Conservation (phyloP, 2,329 filamentous ascomycete species). For the Fusarium annulatum region DNA sequence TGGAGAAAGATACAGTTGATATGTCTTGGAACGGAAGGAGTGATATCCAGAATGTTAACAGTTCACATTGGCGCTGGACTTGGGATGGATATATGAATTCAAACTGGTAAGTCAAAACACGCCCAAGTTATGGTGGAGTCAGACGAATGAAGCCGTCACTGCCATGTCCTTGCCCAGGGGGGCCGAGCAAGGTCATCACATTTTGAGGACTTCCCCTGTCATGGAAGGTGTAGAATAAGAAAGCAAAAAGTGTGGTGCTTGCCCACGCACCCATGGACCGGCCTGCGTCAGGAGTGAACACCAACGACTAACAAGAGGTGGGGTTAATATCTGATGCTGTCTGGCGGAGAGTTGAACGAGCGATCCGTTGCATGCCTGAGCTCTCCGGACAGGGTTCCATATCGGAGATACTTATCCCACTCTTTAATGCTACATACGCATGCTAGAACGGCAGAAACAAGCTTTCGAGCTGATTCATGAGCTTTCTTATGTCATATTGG, state of each 20-base stretch:
- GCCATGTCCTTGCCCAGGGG: conserved; percentile 41
- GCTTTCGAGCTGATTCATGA: conserved; percentile 2
- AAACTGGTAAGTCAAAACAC: conserved; percentile 30
- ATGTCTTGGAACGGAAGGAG: conserved; percentile 13
- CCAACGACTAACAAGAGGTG: conserved; percentile 35
- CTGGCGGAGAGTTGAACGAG: conserved; percentile 39
- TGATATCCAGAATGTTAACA: conserved; percentile 18
- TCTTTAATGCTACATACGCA: not conserved
- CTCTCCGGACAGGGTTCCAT: conserved; percentile 33
- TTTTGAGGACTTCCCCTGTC: conserved; percentile 34
- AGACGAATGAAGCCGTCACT: conserved; percentile 37
- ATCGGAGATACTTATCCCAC: conserved; percentile 29
- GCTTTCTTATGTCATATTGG: conserved; percentile 1
- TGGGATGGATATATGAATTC: conserved; percentile 44
- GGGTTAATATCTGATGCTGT: conserved; percentile 29
- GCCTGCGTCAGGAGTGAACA: conserved; percentile 38
- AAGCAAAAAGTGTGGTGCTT: conserved; percentile 47
- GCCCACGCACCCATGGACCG: conserved; percentile 38
- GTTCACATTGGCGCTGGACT: conserved; percentile 26
- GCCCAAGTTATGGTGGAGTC: conserved; percentile 32
- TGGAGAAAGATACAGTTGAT: conserved; percentile 8
- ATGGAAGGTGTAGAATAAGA: conserved; percentile 51
- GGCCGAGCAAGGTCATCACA: conserved; percentile 37
- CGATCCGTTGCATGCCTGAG: conserved; percentile 43
- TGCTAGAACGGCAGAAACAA: not conserved